Conservation (phyloP, 2,329 filamentous ascomycete genomes). For the Beauveria australis region DNA sequence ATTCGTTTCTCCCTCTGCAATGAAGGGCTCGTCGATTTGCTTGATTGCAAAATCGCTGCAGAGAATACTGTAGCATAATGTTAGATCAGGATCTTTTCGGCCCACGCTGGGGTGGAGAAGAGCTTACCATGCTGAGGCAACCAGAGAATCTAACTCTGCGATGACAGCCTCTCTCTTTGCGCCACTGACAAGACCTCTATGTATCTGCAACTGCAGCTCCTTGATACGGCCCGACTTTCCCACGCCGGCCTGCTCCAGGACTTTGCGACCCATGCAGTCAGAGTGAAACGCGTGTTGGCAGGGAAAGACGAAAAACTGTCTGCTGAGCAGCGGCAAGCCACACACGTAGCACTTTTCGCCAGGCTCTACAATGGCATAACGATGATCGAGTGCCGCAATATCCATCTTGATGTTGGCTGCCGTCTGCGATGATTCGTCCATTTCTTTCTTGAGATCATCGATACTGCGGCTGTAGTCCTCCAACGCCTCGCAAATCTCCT, state of each 20-base stretch:
- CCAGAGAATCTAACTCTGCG: constrained; percentile 81
- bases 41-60: constrained; percentile 95
- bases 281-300: constrained; percentile 98
- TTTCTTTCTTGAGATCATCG: constrained; percentile 78
- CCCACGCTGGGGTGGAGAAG: not conserved
- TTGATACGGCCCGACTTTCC: constrained; percentile 71
- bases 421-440: constrained; percentile 88
- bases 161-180: constrained; percentile 73
- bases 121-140: constrained; percentile 77
- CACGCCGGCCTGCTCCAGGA: constrained; percentile 72
- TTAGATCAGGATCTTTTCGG: constrained; percentile 14
- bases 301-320: constrained; percentile 97
- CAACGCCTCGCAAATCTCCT: constrained; percentile 88
- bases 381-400: constrained; percentile 74
- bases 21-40: constrained; percentile 87
- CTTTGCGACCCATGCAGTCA: constrained; percentile 80
- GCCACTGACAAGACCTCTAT: constrained; percentile 62
- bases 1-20: constrained; percentile 61
- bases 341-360: constrained; percentile 92
- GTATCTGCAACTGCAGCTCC: constrained; percentile 78
- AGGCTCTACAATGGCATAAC: constrained; percentile 94
- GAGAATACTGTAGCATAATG: constrained; percentile 55
- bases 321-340: constrained; percentile 71
- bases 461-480: constrained; percentile 92
- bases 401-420: constrained; percentile 86